Base-by-base conservation (phyloP, 2,329 filamentous ascomycete species). In the Sodiomyces alkalinus region DNA sequence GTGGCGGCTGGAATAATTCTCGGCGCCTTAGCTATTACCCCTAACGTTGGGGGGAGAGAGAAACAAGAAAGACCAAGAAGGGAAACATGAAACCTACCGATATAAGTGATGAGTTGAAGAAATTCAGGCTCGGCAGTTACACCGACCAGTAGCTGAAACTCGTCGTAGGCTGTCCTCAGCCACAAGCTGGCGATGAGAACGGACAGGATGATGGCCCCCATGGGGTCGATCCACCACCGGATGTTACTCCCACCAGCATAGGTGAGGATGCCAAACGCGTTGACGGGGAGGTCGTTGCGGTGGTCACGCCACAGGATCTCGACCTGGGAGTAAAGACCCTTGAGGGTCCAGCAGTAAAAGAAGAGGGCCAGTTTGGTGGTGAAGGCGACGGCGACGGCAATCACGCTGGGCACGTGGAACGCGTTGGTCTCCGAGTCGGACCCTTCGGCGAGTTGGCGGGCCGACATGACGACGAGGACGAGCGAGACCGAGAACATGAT, bases 301-400 rank as follows among this genome's bases (percentile, higher is more conserved):
- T 98, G 90, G 46, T 96, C 87, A 52, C 92, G 81, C 86, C 85
- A 94, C 10, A 96, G 61, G 47, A 94, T 94, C 32, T 80, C 71
- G 38, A 94, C 74, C 52, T 94, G 86, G 35, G 74, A 83, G 60
- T 96, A 93, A 44, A 82, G 80, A 57, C 94, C 77, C 40, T 87
- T 77, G 43, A 96, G 56, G 4, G 81, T 73, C 73, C 79, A 96
- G 57, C 90, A 96, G 60, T 94, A 96, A 16, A 92, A 42, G 52
- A 94, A 96, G 1, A 96, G 64, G 5, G 43, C 45, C 11, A 96
- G 59, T 49, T 98, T 96, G 14, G 86, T 93, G 17, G 50, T 55
- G 46, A 96, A 94, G 7, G 90, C 90, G 28, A 83, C 67, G 21
- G 64, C 68, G 4, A 96, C 86, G 2, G 85, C 83, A 34, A 96